These are phyloP conservation scores for Colletotrichum coccodes DNA, from an alignment of 2,329 filamentous ascomycete species.

Conservation along the genomic window DNA sequence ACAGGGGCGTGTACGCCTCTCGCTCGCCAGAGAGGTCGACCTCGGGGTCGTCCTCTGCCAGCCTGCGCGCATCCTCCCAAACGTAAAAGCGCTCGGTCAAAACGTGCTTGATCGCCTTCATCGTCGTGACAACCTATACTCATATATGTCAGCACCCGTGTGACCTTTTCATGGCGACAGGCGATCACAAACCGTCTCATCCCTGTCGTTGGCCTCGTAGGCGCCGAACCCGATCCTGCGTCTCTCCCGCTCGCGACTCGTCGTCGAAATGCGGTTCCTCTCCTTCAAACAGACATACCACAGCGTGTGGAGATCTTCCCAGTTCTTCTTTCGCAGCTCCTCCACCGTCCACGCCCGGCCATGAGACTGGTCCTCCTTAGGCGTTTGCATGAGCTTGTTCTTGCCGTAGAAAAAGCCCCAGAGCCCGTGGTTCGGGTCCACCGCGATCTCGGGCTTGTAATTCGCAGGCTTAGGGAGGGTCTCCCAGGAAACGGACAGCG, in stretches of 20 bases:
- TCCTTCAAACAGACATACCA: conserved; percentile 97
- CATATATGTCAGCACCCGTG: conserved; percentile 4
- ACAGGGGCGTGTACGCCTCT: conserved; percentile 59
- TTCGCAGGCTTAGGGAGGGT: conserved; percentile 79
- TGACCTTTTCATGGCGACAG: background rate
- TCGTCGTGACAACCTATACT: conserved; percentile 77
- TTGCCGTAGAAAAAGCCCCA: conserved; percentile 89
- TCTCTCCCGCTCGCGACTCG: conserved; percentile 73
- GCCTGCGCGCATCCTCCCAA: conserved; percentile 79
- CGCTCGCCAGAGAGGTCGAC: conserved; percentile 66
- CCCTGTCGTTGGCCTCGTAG: conserved; percentile 71
- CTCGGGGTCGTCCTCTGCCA: conserved; percentile 75
- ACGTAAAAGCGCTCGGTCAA: conserved; percentile 90
- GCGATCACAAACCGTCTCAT: conserved; percentile 68
- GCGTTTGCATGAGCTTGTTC: conserved; percentile 75
- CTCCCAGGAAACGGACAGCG: conserved; percentile 78
- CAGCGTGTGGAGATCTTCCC: conserved; percentile 90
- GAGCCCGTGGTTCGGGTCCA: conserved; percentile 83
- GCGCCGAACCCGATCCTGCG: conserved; percentile 79
- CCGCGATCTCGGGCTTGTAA: conserved; percentile 65
- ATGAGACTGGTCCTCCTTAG: conserved; percentile 76
- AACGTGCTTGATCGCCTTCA: conserved; percentile 84
- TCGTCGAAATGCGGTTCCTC: conserved; percentile 88
- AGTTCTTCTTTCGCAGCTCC: conserved; percentile 89
- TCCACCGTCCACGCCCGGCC: conserved; percentile 86